These are phyloP conservation scores for Parasitella parasitica DNA, from an alignment of 371 early-diverging fungal genomes.

Conservation along the genomic window DNA sequence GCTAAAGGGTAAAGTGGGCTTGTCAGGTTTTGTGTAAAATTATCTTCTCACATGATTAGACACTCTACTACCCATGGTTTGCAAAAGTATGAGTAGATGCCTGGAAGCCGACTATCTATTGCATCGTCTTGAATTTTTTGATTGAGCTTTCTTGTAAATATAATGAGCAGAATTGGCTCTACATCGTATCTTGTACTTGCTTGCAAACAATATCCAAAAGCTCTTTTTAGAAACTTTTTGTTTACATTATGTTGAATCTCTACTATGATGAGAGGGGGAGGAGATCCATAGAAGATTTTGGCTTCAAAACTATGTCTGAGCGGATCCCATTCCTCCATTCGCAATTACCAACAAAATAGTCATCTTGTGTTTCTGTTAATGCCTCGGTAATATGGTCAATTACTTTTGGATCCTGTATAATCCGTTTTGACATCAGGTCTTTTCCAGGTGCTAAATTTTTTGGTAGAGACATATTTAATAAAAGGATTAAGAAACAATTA, in stretches of 20 bases:
- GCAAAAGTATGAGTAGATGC: constrained; percentile 15
- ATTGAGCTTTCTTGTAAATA: constrained; percentile 7
- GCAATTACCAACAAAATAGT: constrained; percentile 7
- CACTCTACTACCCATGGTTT: constrained; percentile 14
- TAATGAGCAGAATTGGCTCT: constrained; percentile 7
- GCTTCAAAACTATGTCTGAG: constrained; percentile 8
- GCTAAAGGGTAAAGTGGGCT: too few species aligned
- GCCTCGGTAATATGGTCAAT: constrained; percentile 1
- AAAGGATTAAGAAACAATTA: neutral
- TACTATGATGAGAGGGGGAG: constrained; percentile 4
- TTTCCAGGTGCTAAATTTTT: constrained; percentile 4
- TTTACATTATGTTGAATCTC: constrained; percentile 8
- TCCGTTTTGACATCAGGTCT: constrained; percentile 2
- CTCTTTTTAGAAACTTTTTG: constrained; percentile 11
- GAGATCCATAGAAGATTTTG: constrained; percentile 5
- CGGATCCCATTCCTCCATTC: constrained; percentile 6
- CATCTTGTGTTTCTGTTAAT: neutral
- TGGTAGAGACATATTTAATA: constrained; percentile 2
- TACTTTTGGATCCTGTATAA: constrained; percentile 10
- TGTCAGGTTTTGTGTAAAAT: constrained; percentile 1
- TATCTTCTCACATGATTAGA: constrained; percentile 14
- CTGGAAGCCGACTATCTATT: constrained; percentile 7
- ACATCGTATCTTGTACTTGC: constrained; percentile 9
- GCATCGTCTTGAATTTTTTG: constrained; percentile 10
- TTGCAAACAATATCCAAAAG: constrained; percentile 7